These are phyloP conservation scores for Ganoderma sp. DNA, from an alignment of 1,284 basidiomycete species.

Conservation along the genomic window DNA sequence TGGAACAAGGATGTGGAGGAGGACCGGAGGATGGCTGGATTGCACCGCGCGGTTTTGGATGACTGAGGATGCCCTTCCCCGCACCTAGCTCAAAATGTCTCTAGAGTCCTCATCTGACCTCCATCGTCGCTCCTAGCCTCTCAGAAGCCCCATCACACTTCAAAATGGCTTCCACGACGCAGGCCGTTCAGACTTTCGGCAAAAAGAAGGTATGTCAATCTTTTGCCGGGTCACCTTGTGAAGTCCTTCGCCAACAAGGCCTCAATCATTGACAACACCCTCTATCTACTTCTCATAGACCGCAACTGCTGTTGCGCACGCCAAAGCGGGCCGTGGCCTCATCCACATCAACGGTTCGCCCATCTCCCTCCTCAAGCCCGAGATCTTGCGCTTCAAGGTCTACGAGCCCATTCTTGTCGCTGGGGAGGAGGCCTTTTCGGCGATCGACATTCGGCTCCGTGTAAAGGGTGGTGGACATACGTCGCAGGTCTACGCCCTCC, in stretches of 20 bases:
- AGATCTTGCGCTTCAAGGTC: slow-evolving; percentile 97
- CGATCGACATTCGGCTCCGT: slow-evolving; percentile 95
- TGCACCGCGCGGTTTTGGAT: slow-evolving; percentile 43
- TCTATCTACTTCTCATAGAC: slow-evolving; percentile 60
- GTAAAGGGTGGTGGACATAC: slow-evolving; percentile 99
- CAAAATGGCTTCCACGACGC: slow-evolving; percentile 77
- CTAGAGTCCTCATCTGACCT: slow-evolving; percentile 25
- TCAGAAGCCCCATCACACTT: slow-evolving; percentile 35
- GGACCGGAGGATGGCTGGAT: slow-evolving; percentile 47
- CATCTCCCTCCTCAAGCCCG: slow-evolving; percentile 92
- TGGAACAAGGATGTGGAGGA: slow-evolving; percentile 22
- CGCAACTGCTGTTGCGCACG: slow-evolving; percentile 95
- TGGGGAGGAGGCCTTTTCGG: slow-evolving; percentile 83
- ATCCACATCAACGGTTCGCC: slow-evolving; percentile 98
- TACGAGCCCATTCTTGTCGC: slow-evolving; percentile 95
- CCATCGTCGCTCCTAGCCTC: slow-evolving; percentile 24
- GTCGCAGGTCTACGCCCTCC: slow-evolving; percentile 98
- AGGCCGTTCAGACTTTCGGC: slow-evolving; percentile 96
- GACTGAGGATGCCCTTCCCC: slow-evolving; percentile 46
- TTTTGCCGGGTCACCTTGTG: neutral
- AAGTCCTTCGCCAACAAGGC: no score
- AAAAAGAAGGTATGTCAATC: slow-evolving; percentile 88
- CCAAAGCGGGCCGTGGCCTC: slow-evolving; percentile 96
- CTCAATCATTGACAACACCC: neutral
- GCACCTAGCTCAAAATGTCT: slow-evolving; percentile 20